Conservation (phyloP, 306 rosid genomes). For the Pyrus bretschneideri region DNA sequence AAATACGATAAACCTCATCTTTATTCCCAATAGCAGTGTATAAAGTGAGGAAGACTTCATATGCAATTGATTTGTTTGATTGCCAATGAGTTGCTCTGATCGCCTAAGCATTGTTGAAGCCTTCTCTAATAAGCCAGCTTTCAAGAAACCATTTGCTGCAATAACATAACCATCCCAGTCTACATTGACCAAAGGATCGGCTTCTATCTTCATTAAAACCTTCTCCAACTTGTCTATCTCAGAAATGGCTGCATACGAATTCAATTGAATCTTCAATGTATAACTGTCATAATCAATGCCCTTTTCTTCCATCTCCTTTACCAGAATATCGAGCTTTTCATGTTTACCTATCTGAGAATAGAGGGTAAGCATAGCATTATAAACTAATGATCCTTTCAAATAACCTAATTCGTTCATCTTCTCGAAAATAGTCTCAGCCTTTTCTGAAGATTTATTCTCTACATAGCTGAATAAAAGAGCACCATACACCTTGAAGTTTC, state of each 20-base stretch:
- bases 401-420: slow-evolving; percentile 35
- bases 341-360: slow-evolving; percentile 43
- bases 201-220: slow-evolving; percentile 5
- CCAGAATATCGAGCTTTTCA: slow-evolving; percentile 41
- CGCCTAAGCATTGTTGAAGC: slow-evolving; percentile 27
- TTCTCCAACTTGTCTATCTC: background rate
- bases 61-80: slow-evolving; percentile 27
- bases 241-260: background rate
- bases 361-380: slow-evolving; percentile 50
- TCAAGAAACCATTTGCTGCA: slow-evolving; percentile 56
- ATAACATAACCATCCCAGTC: slow-evolving; percentile 39
- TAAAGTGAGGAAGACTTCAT: slow-evolving; percentile 36
- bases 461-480: slow-evolving; percentile 56
- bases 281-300: slow-evolving; percentile 9
- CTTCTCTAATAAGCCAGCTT: slow-evolving; percentile 42
- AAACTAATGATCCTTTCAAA: slow-evolving; percentile 17
- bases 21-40: slow-evolving; percentile 41
- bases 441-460: slow-evolving; percentile 36
- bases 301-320: slow-evolving; percentile 1
- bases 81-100: slow-evolving; percentile 31
- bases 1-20: slow-evolving; percentile 59
- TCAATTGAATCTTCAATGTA: slow-evolving; percentile 31
- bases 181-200: slow-evolving; percentile 4
- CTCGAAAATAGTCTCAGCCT: slow-evolving; percentile 51
- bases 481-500: slow-evolving; percentile 36